Conservation (phyloP, 2,329 filamentous ascomycete genomes). For the Phaeosphaeria sp. region DNA sequence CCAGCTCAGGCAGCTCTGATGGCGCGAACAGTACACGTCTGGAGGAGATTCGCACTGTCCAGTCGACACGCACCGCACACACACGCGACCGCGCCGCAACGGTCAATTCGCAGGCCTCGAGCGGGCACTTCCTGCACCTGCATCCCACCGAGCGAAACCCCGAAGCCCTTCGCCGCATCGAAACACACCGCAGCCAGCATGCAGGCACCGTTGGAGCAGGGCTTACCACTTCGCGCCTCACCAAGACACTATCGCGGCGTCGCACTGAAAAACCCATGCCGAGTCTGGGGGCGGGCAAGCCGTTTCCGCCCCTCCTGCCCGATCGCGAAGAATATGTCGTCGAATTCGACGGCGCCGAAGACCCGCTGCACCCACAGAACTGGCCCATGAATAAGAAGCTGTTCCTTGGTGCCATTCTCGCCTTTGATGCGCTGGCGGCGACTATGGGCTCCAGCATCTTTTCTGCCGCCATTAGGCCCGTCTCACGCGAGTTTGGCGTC, state of each 20-base stretch:
- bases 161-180: slow-evolving; percentile 73
- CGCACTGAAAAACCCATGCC: slow-evolving; percentile 64
- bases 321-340: slow-evolving; percentile 80
- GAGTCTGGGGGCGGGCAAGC: slow-evolving; percentile 73
- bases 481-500: slow-evolving; percentile 40
- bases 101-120: slow-evolving; percentile 24
- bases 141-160: slow-evolving; percentile 66
- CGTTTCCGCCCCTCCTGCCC: slow-evolving; percentile 73
- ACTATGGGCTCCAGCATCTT: slow-evolving; percentile 66
- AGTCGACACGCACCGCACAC: slow-evolving; percentile 12
- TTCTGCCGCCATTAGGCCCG: slow-evolving; percentile 40
- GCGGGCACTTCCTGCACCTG: slow-evolving; percentile 28
- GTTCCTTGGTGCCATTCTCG: slow-evolving; percentile 69
- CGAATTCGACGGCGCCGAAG: slow-evolving; percentile 80
- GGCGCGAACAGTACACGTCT: slow-evolving; percentile 24
- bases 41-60: slow-evolving; percentile 39
- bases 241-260: slow-evolving; percentile 49
- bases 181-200: slow-evolving; percentile 75
- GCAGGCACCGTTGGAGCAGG: slow-evolving; percentile 68
- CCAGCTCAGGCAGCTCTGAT: slow-evolving; percentile 22
- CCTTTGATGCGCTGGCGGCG: slow-evolving; percentile 73
- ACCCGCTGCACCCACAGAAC: slow-evolving; percentile 87
- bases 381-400: slow-evolving; percentile 84
- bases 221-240: slow-evolving; percentile 48
- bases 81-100: slow-evolving; percentile 25